Conservation (phyloP, 1,284 basidiomycete species). For the Leucoagaricus sp. region DNA sequence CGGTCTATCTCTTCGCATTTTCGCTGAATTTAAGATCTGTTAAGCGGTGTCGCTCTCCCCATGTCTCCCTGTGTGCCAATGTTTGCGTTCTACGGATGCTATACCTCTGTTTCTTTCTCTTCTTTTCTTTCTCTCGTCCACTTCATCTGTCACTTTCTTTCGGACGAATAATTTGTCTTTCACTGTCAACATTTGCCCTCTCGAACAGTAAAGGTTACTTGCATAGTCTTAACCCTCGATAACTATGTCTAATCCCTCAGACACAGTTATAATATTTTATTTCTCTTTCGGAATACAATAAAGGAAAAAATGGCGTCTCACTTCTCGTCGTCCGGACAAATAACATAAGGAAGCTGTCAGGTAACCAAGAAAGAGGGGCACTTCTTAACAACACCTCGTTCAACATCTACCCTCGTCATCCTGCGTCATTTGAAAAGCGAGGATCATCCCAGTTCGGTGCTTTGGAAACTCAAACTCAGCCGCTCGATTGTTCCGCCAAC, state of each 20-base stretch:
- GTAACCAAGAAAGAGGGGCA: background rate
- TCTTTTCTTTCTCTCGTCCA: slow-evolving; percentile 13
- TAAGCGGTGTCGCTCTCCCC: background rate
- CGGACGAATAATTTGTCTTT: slow-evolving; percentile 17
- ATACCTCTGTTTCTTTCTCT: too few relatives aligned
- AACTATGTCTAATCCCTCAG: slow-evolving; percentile 1
- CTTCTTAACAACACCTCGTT: background rate
- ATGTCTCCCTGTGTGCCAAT: too few relatives aligned
- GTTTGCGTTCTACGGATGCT: too few relatives aligned
- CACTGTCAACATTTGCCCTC: background rate
- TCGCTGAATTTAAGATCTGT: slow-evolving; percentile 13
- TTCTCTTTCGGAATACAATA: background rate
- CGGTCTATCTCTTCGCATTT: slow-evolving; percentile 15
- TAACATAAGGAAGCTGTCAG: background rate
- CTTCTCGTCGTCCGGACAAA: too few relatives aligned
- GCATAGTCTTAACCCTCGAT: slow-evolving; percentile 6
- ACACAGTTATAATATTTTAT: background rate
- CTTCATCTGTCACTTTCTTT: slow-evolving; percentile 13
- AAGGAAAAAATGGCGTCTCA: background rate
- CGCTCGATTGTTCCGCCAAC: background rate
- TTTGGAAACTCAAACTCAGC: background rate
- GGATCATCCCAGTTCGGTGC: slow-evolving; percentile 9
- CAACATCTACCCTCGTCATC: background rate
- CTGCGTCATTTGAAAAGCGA: background rate
- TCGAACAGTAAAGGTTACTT: background rate